A percentile compares a stretch with the other conserved stretches of the same genome.
Evolutionary conservation across 1,284 basidiomycete species (phyloP).

Genomic region (Boletellus deceptivus): DNA sequence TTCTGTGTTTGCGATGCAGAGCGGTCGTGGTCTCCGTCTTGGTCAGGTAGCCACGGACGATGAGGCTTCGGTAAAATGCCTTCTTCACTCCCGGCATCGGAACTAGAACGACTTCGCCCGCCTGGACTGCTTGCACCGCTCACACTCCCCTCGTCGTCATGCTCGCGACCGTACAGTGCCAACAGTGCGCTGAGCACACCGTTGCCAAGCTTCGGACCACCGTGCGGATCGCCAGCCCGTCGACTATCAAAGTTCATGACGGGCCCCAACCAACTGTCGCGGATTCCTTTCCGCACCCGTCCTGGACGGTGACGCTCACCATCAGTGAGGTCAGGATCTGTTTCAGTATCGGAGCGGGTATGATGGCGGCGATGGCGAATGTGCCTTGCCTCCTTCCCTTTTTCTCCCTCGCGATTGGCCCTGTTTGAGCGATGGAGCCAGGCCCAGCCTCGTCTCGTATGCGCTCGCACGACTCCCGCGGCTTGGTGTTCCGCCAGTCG

Average conservation of each 20-base stretch:
- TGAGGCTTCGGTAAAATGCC: slow-evolving; percentile 15
- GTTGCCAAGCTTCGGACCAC: slow-evolving; percentile 30
- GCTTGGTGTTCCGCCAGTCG: slow-evolving; percentile 26
- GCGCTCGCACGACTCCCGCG: slow-evolving; percentile 30
- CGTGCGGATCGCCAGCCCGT: slow-evolving; percentile 15
- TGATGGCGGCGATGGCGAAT: slow-evolving; percentile 1
- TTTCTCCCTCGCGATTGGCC: not conserved
- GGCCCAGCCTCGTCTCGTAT: slow-evolving; percentile 26
- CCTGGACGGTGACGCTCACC: slow-evolving; percentile 7
- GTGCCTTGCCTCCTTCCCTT: slow-evolving; percentile 9
- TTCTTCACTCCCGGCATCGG: slow-evolving; percentile 22
- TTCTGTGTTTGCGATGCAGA: slow-evolving; percentile 1
- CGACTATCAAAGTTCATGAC: not conserved
- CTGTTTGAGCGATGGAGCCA: slow-evolving; percentile 16
- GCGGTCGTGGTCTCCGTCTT: slow-evolving; percentile 3
- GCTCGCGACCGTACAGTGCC: slow-evolving; percentile 45
- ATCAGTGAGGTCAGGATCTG: slow-evolving; percentile 3
- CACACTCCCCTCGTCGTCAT: slow-evolving; percentile 31
- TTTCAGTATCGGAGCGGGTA: slow-evolving; percentile 11
- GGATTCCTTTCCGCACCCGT: slow-evolving; percentile 19
- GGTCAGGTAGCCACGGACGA: slow-evolving; percentile 22
- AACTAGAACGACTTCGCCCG: slow-evolving; percentile 21
- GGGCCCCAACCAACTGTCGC: slow-evolving; percentile 18
- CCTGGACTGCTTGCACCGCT: slow-evolving; percentile 33
- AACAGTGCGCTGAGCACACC: slow-evolving; percentile 55